phyloP scores from a whole-genome alignment of 1,284 basidiomycete species.

The Mycosarcoma maydis region DNA sequence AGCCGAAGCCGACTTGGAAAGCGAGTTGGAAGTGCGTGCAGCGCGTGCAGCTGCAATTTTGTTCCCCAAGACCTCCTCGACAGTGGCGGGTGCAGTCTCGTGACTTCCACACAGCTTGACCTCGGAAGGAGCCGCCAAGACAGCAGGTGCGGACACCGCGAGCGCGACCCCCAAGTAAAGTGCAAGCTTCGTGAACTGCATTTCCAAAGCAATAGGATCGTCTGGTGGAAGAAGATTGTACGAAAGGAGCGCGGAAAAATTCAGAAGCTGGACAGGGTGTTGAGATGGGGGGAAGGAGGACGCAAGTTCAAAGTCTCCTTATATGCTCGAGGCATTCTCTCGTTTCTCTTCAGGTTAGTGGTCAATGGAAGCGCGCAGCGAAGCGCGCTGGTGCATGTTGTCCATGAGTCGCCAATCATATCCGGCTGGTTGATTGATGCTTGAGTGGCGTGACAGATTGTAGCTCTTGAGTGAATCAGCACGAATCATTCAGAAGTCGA shows the following conservation, averaged over 20 bases:
- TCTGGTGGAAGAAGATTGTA: background rate
- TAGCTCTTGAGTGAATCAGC: no score
- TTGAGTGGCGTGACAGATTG: no score
- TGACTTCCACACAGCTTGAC: conserved; percentile 23
- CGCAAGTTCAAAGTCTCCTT: no score
- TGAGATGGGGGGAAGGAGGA: no score
- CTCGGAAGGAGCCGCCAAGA: conserved; percentile 18
- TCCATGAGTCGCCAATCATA: no score
- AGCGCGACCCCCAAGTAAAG: conserved; percentile 20
- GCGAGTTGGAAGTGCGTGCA: background rate
- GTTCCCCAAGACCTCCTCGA: conserved; percentile 22
- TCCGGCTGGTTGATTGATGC: no score
- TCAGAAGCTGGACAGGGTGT: background rate
- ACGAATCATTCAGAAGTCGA: background rate
- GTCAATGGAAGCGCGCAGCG: no score
- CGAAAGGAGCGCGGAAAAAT: background rate
- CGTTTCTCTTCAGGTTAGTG: no score
- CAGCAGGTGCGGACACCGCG: conserved; percentile 17
- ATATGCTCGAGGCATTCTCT: no score
- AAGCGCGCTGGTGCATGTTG: no score
- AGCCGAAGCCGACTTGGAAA: background rate
- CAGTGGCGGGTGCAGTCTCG: conserved; percentile 17
- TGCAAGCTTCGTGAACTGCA: conserved; percentile 36
- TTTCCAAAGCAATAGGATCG: background rate
- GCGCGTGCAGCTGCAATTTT: conserved; percentile 7